phyloP scores from a whole-genome alignment of 768 basidiomycete genomes.

The Psilocybe sp. region DNA sequence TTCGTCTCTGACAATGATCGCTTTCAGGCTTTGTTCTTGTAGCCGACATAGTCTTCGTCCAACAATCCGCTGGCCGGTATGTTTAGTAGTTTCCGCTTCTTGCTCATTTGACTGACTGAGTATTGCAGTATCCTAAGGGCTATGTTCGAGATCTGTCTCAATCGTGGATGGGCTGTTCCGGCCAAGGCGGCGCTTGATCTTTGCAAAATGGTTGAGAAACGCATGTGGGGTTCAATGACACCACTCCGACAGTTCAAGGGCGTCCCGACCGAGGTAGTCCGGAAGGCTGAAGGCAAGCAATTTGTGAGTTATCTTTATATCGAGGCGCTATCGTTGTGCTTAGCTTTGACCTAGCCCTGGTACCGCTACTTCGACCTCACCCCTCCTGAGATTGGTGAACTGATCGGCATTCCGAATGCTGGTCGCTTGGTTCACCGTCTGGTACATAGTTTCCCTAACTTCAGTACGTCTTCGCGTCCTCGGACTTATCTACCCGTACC shows the following conservation, averaged over 20 bases:
- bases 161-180: slow-evolving; percentile 96
- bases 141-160: slow-evolving; percentile 96
- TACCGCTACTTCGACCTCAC: slow-evolving; percentile 93
- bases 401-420: slow-evolving; percentile 91
- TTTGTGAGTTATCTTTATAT: slow-evolving; percentile 56
- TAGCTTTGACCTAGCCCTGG: slow-evolving; percentile 62
- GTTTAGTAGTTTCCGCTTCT: slow-evolving; percentile 9
- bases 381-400: slow-evolving; percentile 91
- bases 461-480: slow-evolving; percentile 47
- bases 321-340: not conserved
- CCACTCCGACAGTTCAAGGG: slow-evolving; percentile 95
- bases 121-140: slow-evolving; percentile 78
- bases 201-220: slow-evolving; percentile 93
- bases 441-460: slow-evolving; percentile 95
- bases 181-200: slow-evolving; percentile 88
- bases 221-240: slow-evolving; percentile 98
- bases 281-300: slow-evolving; percentile 96
- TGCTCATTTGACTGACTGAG: not conserved
- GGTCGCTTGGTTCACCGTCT: slow-evolving; percentile 89
- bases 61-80: slow-evolving; percentile 92
- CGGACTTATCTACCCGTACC: not conserved
- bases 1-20: not conserved
- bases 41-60: slow-evolving; percentile 94
- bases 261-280: slow-evolving; percentile 78
- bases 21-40: slow-evolving; percentile 72